phyloP scores from a whole-genome alignment of 2,329 filamentous ascomycete species.

The Phialemonium atrogriseum region DNA sequence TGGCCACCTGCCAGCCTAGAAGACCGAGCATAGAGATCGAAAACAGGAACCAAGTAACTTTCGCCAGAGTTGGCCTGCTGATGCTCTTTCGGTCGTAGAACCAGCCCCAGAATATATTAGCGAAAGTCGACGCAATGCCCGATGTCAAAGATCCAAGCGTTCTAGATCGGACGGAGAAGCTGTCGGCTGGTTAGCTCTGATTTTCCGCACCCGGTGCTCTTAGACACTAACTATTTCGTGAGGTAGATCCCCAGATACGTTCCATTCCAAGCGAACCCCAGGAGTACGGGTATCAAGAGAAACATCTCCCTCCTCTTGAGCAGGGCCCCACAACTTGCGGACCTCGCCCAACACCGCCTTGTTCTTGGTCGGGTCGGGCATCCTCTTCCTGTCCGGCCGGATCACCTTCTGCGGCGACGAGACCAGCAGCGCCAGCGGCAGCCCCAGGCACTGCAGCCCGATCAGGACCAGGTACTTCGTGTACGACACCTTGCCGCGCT shows the following conservation, averaged over 20 bases:
- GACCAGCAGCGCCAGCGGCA: constrained; percentile 34
- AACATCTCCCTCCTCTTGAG: constrained; percentile 35
- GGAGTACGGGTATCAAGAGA: constrained; percentile 38
- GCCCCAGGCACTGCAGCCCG: constrained; percentile 32
- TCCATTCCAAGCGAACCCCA: constrained; percentile 41
- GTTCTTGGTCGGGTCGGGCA: constrained; percentile 23
- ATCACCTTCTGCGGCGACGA: constrained; percentile 37
- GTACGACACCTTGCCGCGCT: constrained; percentile 37
- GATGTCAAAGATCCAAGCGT: constrained; percentile 36
- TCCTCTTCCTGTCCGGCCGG: constrained; percentile 23
- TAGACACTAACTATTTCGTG: constrained; percentile 28
- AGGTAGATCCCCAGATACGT: constrained; percentile 45
- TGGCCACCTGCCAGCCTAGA: constrained; percentile 39
- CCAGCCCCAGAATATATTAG: constrained; percentile 41
- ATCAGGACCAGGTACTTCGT: constrained; percentile 32
- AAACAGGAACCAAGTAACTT: constrained; percentile 31
- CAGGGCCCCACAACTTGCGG: constrained; percentile 26
- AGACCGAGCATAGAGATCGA: constrained; percentile 30
- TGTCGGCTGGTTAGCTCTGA: no score
- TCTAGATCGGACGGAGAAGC: constrained; percentile 38
- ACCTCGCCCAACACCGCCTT: constrained; percentile 28
- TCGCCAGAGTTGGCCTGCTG: constrained; percentile 32
- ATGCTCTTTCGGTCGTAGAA: constrained; percentile 35
- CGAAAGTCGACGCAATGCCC: constrained; percentile 33
- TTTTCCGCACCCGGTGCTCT: no score